phyloP scores from a whole-genome alignment of 2,329 filamentous ascomycete genomes.

The Incumbomyces lentus region DNA sequence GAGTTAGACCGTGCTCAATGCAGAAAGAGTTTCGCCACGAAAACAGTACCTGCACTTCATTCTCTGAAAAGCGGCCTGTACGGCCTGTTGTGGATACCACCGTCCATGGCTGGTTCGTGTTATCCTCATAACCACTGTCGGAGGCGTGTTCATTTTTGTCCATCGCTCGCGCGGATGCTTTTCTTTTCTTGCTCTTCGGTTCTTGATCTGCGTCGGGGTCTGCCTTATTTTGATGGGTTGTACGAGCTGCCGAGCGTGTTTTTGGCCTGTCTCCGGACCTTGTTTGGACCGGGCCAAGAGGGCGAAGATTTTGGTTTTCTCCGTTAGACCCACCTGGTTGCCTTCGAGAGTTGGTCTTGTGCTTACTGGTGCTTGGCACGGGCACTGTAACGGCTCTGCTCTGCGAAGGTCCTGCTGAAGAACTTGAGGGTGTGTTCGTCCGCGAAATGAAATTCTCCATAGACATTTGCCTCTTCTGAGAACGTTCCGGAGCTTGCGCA shows the following conservation, averaged over 20 bases:
- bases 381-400: background rate
- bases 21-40: conserved; percentile 18
- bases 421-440: background rate
- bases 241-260: conserved; percentile 2
- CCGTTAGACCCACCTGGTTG: background rate
- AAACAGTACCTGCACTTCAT: conserved; percentile 14
- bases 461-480: background rate
- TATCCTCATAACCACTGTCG: background rate
- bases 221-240: background rate
- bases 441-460: background rate
- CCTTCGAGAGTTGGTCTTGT: background rate
- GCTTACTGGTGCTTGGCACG: background rate
- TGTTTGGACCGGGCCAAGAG: background rate
- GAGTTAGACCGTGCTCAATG: conserved; percentile 13
- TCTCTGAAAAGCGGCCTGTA: conserved; percentile 14
- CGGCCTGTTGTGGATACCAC: conserved; percentile 6
- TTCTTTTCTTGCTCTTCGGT: background rate
- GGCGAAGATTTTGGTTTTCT: background rate
- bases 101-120: conserved; percentile 9
- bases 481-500: background rate
- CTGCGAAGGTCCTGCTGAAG: background rate
- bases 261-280: conserved; percentile 1
- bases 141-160: no score
- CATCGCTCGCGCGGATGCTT: background rate
- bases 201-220: background rate